Evolutionary conservation across 441 rosid species (phyloP), one percentile per base, ranked within the genome.

Genomic region (Theobroma grandiflorum): DNA sequence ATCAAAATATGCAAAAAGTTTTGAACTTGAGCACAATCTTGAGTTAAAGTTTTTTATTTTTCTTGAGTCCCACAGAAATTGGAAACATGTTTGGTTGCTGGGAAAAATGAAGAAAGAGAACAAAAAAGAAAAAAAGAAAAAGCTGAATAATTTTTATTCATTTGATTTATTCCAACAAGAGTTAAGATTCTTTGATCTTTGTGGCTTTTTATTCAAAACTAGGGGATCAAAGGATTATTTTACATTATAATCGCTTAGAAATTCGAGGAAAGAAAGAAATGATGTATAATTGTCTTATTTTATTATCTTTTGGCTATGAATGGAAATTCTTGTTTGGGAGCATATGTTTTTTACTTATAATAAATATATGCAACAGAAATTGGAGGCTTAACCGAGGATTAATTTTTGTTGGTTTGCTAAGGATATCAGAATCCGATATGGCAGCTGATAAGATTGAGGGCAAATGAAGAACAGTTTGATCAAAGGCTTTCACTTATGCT

Each of bases 11-110:
- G 65, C 37, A 10, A 38, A 26, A 12, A 57, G 37, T 57, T 45
- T 53, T 20, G 52, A 57, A 38, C 76, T 69, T 69, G 37, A 69
- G 73, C 50, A 38, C 7, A 16, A 12, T 73, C 52, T 57, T 73
- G 35, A 37, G 64, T 73, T 57, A 6, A 57, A 38, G 20, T 20
- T 58, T 55, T 73, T 57, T 5, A 12, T 73, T 22, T 66, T 40
- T 40, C 38, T 49, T 7, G 37, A 74, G 53, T 22, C 37, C 64
- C 77, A 3, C 38, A 40, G 22, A 74, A 40, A 20, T 73, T 40
- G 77, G 65, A 73, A 62, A 42, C 38, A 22, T 57, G 40, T 57
- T 74, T 74, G 22, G 77, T 74, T 74, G 53, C 38, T 57, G 66
- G 76, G 77, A 40, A 74, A 62, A 74, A 7, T 16, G 22, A 64